A percentile compares a stretch with the other conserved stretches of the same genome.
Evolutionary conservation across 768 basidiomycete genomes (phyloP).

Genomic region (Tephrocybe sp.): DNA sequence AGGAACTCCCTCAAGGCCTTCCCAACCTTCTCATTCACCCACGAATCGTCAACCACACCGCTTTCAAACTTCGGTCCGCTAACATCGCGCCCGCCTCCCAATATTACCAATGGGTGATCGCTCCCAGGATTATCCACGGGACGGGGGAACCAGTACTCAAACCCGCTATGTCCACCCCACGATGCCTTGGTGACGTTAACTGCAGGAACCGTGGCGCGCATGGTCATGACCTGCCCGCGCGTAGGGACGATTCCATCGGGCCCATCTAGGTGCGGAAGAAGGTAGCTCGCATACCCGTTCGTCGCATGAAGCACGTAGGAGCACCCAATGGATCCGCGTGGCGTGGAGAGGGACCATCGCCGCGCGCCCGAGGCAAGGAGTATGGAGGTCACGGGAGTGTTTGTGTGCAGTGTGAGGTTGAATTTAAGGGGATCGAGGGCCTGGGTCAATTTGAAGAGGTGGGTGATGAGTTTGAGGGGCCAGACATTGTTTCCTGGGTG

Average conservation of each 20-base stretch:
- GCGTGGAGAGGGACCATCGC: slow-evolving; percentile 59
- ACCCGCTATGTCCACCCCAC: slow-evolving; percentile 53
- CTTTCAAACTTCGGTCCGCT: slow-evolving; percentile 45
- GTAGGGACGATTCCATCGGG: slow-evolving; percentile 62
- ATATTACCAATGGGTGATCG: slow-evolving; percentile 56
- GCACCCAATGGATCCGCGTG: slow-evolving; percentile 61
- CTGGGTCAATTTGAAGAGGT: slow-evolving; percentile 50
- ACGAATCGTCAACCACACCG: slow-evolving; percentile 60
- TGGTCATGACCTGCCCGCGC: slow-evolving; percentile 65
- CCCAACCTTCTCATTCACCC: slow-evolving; percentile 48
- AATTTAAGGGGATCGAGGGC: slow-evolving; percentile 17
- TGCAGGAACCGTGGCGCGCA: slow-evolving; percentile 36
- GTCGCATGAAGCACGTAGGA: slow-evolving; percentile 83
- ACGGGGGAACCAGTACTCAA: slow-evolving; percentile 84
- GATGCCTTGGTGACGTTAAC: slow-evolving; percentile 41
- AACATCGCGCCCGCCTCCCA: slow-evolving; percentile 69
- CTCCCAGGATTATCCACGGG: slow-evolving; percentile 29
- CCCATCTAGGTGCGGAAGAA: slow-evolving; percentile 67
- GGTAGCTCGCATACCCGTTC: slow-evolving; percentile 77
- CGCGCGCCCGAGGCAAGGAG: slow-evolving; percentile 19
- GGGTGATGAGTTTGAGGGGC: slow-evolving; percentile 77
- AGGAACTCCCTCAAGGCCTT: slow-evolving; percentile 55
- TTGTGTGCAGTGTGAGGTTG: slow-evolving; percentile 63
- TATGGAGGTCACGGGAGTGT: slow-evolving; percentile 64
- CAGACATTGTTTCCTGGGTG: slow-evolving; percentile 66